phyloP scores from a whole-genome alignment of 805 yeast genomes.

The Yarrowia sp. region DNA sequence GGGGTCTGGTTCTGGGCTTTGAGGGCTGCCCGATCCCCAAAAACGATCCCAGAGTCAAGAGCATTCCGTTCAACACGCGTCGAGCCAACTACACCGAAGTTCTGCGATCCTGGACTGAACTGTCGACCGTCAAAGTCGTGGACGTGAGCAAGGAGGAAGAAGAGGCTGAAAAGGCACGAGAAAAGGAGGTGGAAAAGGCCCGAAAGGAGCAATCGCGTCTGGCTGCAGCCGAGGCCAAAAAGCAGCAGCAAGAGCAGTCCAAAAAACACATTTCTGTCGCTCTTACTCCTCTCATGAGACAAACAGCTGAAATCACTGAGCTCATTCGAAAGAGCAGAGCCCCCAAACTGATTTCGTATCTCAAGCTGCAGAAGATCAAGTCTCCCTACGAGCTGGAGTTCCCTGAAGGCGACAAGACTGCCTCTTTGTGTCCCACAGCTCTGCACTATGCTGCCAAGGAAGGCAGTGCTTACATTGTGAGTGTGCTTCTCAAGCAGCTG shows the following conservation, averaged over 20 bases:
- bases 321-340: slow-evolving; percentile 71
- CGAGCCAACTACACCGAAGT: slow-evolving; percentile 81
- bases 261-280: slow-evolving; percentile 25
- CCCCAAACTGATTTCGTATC: slow-evolving; percentile 62
- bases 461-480: slow-evolving; percentile 65
- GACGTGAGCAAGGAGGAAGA: slow-evolving; percentile 52
- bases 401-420: not conserved
- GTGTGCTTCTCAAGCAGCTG: slow-evolving; percentile 53
- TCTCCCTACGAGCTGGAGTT: not conserved
- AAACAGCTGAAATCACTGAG: slow-evolving; percentile 55
- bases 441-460: slow-evolving; percentile 73
- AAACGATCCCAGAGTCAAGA: slow-evolving; percentile 59
- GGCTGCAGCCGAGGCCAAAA: slow-evolving; percentile 26
- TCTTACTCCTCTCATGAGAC: slow-evolving; percentile 43
- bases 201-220: slow-evolving; percentile 10
- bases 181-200: slow-evolving; percentile 32
- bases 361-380: slow-evolving; percentile 56
- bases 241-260: slow-evolving; percentile 20
- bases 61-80: slow-evolving; percentile 84
- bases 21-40: slow-evolving; percentile 51
- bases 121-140: slow-evolving; percentile 56
- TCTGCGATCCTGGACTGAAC: slow-evolving; percentile 76
- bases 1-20: slow-evolving; percentile 62
- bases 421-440: slow-evolving; percentile 58
- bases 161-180: slow-evolving; percentile 24